Evolutionary conservation across 2,329 filamentous ascomycete genomes (phyloP), one percentile per base, ranked within the genome.

Genomic region (Trichothecium sympodiale): DNA sequence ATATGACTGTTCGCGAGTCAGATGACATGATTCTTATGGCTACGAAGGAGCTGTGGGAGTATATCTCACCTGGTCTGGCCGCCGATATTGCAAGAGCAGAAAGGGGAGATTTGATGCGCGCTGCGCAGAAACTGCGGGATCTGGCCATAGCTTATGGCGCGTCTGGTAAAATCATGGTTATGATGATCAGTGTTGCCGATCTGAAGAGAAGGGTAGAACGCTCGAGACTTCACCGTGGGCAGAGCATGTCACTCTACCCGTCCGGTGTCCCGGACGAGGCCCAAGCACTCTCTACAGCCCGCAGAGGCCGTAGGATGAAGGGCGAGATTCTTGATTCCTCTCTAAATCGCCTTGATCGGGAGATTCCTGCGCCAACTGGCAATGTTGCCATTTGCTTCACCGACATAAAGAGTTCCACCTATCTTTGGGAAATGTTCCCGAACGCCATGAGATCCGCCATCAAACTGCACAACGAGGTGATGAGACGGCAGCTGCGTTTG

Each of bases 331-430:
- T 83, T 37, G 87, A 96, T 55, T 94, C 87, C 17, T 85, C 82
- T 37, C 73, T 98, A 37, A 83, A 84, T 39, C 77, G 89, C 33
- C 77, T 96, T 20, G 86, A 91, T 45, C 80, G 83, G 36, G 89
- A 94, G 60, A 88, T 96, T 34, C 83, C 89, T 41, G 85, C 91
- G 10, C 91, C 91, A 1, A 85, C 80, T 2, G 89, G 89, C 32
- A 85, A 94, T 49, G 77, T 96, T 33, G 83, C 86, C 29, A 86
- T 98, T 51, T 87, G 94, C 34, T 98, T 98, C 56, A 98, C 91
- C 0, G 91, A 98, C 63, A 98, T 98, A 70, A 96, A 96, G 67
- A 94, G 89, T 62, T 96, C 89, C 17, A 98, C 91, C 1, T 78
- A 84, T 28, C 67, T 98, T 6, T 98, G 91, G 91, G 91, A 98